Conservation (phyloP, 176 grass and related monocot species). For the Areca catechu region DNA sequence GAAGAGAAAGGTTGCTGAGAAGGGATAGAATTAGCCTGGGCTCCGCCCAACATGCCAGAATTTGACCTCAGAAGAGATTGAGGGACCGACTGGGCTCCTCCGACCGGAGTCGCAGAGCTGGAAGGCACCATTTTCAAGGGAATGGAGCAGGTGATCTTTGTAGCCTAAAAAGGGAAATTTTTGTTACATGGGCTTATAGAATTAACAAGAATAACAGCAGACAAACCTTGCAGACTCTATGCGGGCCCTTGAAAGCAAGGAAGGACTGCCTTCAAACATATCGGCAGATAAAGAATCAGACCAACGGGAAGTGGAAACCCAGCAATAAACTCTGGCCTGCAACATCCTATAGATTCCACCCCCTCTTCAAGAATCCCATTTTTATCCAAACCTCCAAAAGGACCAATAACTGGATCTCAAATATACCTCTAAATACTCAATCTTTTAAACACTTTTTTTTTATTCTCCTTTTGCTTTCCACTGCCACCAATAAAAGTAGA, state of each 20-base stretch:
- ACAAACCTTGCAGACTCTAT: too few species aligned
- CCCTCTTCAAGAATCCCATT: background rate
- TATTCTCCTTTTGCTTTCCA: background rate
- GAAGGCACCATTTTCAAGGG: constrained; percentile 23
- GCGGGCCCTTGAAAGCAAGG: background rate
- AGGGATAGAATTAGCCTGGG: constrained; percentile 1
- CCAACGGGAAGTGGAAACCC: background rate
- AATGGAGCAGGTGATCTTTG: too few species aligned
- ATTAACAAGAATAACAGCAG: background rate
- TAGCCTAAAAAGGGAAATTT: background rate
- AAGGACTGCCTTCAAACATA: background rate
- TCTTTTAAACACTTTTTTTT: background rate
- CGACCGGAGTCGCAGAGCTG: constrained; percentile 1
- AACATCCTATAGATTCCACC: background rate
- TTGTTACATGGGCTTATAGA: constrained; percentile 1
- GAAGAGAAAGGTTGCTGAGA: constrained; percentile 21
- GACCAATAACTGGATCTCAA: background rate
- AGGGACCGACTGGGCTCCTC: constrained; percentile 12
- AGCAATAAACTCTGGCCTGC: background rate
- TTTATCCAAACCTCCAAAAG: background rate
- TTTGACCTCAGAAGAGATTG: constrained; percentile 22
- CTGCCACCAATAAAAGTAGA: too few species aligned
- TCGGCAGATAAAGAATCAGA: background rate
- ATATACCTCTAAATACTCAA: background rate
- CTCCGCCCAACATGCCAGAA: constrained; percentile 6